Evolutionary conservation across 305 asterid genomes (phyloP).

Genomic region (Solanum aculeatissimum): DNA sequence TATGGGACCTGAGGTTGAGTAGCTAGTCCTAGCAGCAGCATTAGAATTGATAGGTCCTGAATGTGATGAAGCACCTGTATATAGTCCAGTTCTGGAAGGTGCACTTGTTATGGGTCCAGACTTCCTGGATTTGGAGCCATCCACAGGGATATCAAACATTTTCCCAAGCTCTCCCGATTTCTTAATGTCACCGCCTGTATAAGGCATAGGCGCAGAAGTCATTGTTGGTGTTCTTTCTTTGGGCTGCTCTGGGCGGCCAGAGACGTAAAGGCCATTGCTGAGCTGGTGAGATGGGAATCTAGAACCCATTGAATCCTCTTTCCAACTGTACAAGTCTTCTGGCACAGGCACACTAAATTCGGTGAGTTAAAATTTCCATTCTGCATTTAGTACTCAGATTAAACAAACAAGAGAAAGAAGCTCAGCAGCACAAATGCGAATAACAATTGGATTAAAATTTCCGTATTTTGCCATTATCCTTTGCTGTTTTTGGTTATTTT

Average conservation of each 20-base stretch:
- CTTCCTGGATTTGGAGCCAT: constrained; percentile 69
- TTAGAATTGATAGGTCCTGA: constrained; percentile 67
- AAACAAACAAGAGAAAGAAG: neutral
- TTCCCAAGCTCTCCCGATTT: constrained; percentile 94
- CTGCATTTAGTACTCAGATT: neutral
- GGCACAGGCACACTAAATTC: constrained; percentile 1
- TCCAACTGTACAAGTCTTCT: neutral
- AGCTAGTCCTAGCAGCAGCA: constrained; percentile 55
- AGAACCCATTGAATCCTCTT: constrained; percentile 64
- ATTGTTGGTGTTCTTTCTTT: constrained; percentile 71
- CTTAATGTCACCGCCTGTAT: constrained; percentile 93
- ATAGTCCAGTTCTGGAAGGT: constrained; percentile 52
- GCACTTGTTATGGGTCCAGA: constrained; percentile 65
- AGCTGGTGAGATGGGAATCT: constrained; percentile 97
- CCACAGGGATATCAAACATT: constrained; percentile 84
- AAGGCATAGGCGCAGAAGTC: constrained; percentile 89
- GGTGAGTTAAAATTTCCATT: neutral
- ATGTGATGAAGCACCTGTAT: constrained; percentile 50
- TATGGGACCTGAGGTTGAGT: constrained; percentile 66
- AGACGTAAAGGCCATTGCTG: constrained; percentile 88
- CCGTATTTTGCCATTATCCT: too few relatives aligned
- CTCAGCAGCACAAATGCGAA: neutral
- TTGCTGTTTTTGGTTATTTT: neutral
- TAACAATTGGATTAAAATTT: neutral
- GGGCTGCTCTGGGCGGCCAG: constrained; percentile 94